These are phyloP conservation scores for Arabidopsis suecica DNA, from an alignment of 345 rosid species.

Conservation along the genomic window DNA sequence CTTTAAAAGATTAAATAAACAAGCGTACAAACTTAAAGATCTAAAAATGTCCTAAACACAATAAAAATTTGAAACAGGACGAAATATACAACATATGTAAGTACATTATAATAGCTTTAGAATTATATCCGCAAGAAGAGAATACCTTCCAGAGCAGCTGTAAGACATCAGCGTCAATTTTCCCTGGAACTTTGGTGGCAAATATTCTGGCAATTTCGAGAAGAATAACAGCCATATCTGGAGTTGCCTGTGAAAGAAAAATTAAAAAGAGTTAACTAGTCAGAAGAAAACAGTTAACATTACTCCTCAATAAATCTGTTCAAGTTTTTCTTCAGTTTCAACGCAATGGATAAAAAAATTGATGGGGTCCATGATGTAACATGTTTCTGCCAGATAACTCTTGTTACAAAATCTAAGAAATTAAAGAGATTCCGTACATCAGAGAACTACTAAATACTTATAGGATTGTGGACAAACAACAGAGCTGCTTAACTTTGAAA, in stretches of 20 bases:
- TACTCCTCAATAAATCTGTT: slow-evolving; percentile 12
- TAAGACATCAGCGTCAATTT: slow-evolving; percentile 97
- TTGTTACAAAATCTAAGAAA: slow-evolving; percentile 18
- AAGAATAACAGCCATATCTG: slow-evolving; percentile 99
- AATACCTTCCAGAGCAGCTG: slow-evolving; percentile 96
- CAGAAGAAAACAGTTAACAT: slow-evolving; percentile 25
- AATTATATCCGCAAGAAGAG: slow-evolving; percentile 26
- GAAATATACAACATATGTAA: slow-evolving; percentile 7
- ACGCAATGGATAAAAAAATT: slow-evolving; percentile 5
- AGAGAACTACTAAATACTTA: slow-evolving; percentile 8
- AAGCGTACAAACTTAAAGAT: slow-evolving; percentile 29
- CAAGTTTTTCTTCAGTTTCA: slow-evolving; percentile 11
- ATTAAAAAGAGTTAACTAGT: slow-evolving; percentile 5
- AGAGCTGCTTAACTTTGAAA: slow-evolving; percentile 12
- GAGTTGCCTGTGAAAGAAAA: slow-evolving; percentile 78
- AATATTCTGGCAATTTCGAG: slow-evolving; percentile 99
- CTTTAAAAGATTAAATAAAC: slow-evolving; percentile 16
- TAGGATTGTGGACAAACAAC: slow-evolving; percentile 2
- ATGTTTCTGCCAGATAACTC: slow-evolving; percentile 22
- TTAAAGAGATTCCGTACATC: background rate
- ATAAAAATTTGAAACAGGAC: slow-evolving; percentile 21
- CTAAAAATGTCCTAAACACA: background rate
- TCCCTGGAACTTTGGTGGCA: slow-evolving; percentile 99
- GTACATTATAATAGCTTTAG: background rate
- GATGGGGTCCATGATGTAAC: slow-evolving; percentile 12